Percentiles rank a stretch among this genome's conserved stretches.
phyloP scores from a whole-genome alignment of 2,329 filamentous ascomycete genomes.

The Fusarium pilosicola region DNA sequence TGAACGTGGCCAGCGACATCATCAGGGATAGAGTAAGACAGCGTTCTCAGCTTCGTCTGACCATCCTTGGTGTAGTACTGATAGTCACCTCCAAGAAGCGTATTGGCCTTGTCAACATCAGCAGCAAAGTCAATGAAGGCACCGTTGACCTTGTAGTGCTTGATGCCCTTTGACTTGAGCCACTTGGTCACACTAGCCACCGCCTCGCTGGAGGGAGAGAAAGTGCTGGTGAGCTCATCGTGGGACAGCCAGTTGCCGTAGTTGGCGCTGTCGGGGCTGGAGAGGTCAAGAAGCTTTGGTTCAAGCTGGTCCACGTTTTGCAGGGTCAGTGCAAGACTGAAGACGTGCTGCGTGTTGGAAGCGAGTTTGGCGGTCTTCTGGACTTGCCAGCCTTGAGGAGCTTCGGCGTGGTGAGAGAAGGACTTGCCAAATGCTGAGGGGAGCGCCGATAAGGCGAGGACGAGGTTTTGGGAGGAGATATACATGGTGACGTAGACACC shows the following conservation, averaged over 20 bases:
- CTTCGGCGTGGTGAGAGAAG: slow-evolving; percentile 14
- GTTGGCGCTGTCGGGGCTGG: slow-evolving; percentile 23
- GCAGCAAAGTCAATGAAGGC: slow-evolving; percentile 29
- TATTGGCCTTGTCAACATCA: slow-evolving; percentile 18
- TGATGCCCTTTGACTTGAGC: slow-evolving; percentile 27
- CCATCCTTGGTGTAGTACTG: slow-evolving; percentile 26
- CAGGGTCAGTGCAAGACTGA: slow-evolving; percentile 28
- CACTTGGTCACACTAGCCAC: slow-evolving; percentile 24
- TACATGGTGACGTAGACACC: slow-evolving; percentile 1
- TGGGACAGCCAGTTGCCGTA: slow-evolving; percentile 29
- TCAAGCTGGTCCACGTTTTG: slow-evolving; percentile 26
- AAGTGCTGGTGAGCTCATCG: background rate
- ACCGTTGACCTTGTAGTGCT: slow-evolving; percentile 24
- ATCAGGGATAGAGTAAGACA: slow-evolving; percentile 28
- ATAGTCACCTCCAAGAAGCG: slow-evolving; percentile 10
- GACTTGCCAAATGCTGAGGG: slow-evolving; percentile 8
- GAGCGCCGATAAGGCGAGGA: slow-evolving; percentile 11
- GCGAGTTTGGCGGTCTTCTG: background rate
- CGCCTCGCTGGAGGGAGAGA: slow-evolving; percentile 9
- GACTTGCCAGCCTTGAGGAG: slow-evolving; percentile 10
- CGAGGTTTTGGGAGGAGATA: slow-evolving; percentile 5
- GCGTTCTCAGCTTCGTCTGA: slow-evolving; percentile 19
- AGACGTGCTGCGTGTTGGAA: slow-evolving; percentile 16
- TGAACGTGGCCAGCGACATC: slow-evolving; percentile 7
- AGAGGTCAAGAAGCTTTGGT: slow-evolving; percentile 26